Evolutionary conservation across 441 rosid species (phyloP), one percentile per base, ranked within the genome.

Genomic region (Erodium trifolium): DNA sequence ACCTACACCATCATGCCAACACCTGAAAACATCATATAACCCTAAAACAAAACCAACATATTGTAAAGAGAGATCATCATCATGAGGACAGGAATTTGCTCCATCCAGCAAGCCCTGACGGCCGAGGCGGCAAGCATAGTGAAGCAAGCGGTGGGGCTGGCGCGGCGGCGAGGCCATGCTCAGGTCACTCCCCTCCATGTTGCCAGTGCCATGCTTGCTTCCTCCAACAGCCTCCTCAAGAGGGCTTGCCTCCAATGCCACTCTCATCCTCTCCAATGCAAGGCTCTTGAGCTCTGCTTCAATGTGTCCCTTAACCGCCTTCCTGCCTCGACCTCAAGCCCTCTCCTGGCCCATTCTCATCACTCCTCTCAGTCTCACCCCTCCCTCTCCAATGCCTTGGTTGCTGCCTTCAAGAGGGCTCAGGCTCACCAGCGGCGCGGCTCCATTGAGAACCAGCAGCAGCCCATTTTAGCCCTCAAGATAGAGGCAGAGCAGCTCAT

Each of bases 391-490:
- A 88, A 88, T 55, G 92, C 94, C 57, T 78, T 88, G 67, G 88
- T 88, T 18, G 92, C 94, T 0, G 92, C 90, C 68, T 84, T 87
- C 71, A 88, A 88, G 81, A 85, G 92, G 0, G 94, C 94, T 14
- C 92, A 87, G 77, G 91, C 94, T 70, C 87, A 85, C 80, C 94
- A 88, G 70, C 83, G 91, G 51, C 81, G 94, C 0, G 94, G 94
- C 41, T 82, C 92, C 14, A 72, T 81, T 4, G 92, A 88, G 70
- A 88, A 83, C 84, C 90, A 88, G 37, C 94, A 86, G 35, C 88
- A 23, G 27, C 27, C 94, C 4, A 85, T 88, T 65, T 76, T 88
- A 64, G 94, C 91, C 72, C 67, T 84, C 51, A 88, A 88, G 71
- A 85, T 88, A 14, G 94, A 88, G 83, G 55, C 82, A 11, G 87